Evolutionary conservation across 176 grass and related monocot genomes (phyloP), one percentile per base, ranked within the genome.

Genomic region (Juncus inflexus): DNA sequence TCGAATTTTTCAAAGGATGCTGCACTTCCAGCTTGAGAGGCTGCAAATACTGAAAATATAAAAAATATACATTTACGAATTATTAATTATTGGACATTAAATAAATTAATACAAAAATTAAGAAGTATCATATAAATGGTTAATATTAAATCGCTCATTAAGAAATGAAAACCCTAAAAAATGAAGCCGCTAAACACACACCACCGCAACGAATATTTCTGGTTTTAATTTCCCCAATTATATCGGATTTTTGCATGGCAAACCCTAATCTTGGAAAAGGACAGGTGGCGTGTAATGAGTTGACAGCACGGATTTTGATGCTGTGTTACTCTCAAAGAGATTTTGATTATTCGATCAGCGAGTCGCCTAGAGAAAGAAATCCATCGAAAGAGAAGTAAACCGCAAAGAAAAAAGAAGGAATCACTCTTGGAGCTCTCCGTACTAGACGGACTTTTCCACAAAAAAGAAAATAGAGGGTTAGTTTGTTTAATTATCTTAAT

Each of bases 141-240:
- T n/a, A 45, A 45, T 45, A n/a, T n/a, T n/a, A n/a, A n/a, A n/a
- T n/a, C 42, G 7, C 7, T 45, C 3, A 45, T 45, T 45, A 4
- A 45, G 5, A 45, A 45, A n/a, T 45, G 7, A 7, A 71, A 80
- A 75, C 42, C 76, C 86, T 54, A 76, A 60, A 52, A 77, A 50
- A 77, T 63, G 83, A 79, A 89, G 77, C 82, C 87, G 86, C 7
- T n/a, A n/a, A n/a, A n/a, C 7, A 83, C 92, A 84, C 66, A 97
- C 92, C 92, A 89, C 88, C 81, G 85, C 80, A 91, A 74, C 37
- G 69, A 72, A 82, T 13, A 62, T 78, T 77, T 72, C 60, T 86
- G 61, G 81, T 78, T 84, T 79, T 45, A 45, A n/a, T n/a, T 45
- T 45, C 7, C 42, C 7, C 63, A 47, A 73, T 66, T 74, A 74